Evolutionary conservation across 2,329 filamentous ascomycete genomes (phyloP).

Genomic region (Penicillium sumatraense): DNA sequence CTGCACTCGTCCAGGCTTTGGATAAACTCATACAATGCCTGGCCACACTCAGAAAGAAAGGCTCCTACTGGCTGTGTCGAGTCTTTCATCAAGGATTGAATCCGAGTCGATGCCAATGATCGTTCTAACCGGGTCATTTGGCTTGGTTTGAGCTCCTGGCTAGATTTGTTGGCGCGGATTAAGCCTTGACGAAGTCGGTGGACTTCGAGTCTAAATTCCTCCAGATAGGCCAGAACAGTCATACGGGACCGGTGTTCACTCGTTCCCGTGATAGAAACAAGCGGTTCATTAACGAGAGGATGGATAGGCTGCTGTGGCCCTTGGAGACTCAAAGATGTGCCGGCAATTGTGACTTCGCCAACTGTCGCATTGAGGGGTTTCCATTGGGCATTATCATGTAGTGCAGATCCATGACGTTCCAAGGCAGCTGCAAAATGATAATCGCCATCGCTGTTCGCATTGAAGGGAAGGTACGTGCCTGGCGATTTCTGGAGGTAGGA

Average conservation of each 20-base stretch:
- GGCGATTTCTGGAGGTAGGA: conserved; percentile 37
- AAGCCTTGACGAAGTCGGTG: conserved; percentile 41
- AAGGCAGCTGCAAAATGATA: conserved; percentile 25
- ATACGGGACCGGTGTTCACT: conserved; percentile 28
- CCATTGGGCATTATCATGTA: conserved; percentile 37
- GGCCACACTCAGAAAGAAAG: conserved; percentile 45
- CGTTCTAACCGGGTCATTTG: conserved; percentile 48
- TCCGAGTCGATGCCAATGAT: conserved; percentile 46
- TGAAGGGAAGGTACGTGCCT: conserved; percentile 24
- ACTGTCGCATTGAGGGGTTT: conserved; percentile 30
- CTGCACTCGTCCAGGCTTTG: conserved; percentile 33
- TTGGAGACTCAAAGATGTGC: conserved; percentile 31
- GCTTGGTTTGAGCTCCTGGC: conserved; percentile 43
- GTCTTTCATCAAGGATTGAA: conserved; percentile 47
- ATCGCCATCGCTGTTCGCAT: conserved; percentile 8
- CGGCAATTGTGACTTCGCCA: conserved; percentile 28
- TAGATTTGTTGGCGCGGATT: conserved; percentile 36
- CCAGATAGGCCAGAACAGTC: conserved; percentile 37
- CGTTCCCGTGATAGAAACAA: conserved; percentile 32
- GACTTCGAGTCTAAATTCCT: conserved; percentile 43
- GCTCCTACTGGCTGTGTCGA: conserved; percentile 44
- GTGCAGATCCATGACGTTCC: conserved; percentile 36
- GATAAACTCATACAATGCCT: conserved; percentile 40
- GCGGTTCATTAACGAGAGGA: conserved; percentile 46
- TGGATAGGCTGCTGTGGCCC: conserved; percentile 40